A percentile compares a stretch with the other conserved stretches of the same genome.
These are phyloP conservation scores for Lodderomyces metapsilosis DNA, from an alignment of 1,139 yeast species.

Conservation along the genomic window DNA sequence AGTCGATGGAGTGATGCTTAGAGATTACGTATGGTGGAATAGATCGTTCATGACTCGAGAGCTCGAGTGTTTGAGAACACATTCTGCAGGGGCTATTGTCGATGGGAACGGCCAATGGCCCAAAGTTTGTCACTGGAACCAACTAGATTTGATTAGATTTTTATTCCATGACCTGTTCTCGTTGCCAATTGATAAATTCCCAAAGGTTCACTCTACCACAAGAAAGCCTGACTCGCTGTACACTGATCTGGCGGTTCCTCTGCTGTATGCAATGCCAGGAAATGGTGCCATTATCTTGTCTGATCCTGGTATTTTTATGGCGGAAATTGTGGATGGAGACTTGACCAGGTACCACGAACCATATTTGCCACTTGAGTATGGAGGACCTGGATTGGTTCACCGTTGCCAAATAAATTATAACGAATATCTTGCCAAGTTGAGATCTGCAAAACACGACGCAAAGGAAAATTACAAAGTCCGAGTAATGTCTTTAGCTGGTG, in stretches of 20 bases:
- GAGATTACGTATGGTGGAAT: slow-evolving; percentile 80
- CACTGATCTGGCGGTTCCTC: slow-evolving; percentile 24
- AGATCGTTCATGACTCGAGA: slow-evolving; percentile 81
- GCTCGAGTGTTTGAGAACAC: slow-evolving; percentile 48
- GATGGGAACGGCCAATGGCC: slow-evolving; percentile 57
- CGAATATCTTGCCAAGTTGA: slow-evolving; percentile 32
- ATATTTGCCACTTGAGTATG: slow-evolving; percentile 52
- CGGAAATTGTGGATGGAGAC: slow-evolving; percentile 66
- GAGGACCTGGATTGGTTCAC: slow-evolving; percentile 60
- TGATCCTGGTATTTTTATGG: slow-evolving; percentile 64
- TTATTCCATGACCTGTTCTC: slow-evolving; percentile 78
- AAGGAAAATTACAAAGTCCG: slow-evolving; percentile 46
- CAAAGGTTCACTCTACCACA: slow-evolving; percentile 29
- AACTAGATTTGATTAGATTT: slow-evolving; percentile 74
- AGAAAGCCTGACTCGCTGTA: slow-evolving; percentile 19
- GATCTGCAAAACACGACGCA: slow-evolving; percentile 28
- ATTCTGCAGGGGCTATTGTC: slow-evolving; percentile 41
- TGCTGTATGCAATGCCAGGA: slow-evolving; percentile 23
- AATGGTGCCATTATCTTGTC: slow-evolving; percentile 53
- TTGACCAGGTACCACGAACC: slow-evolving; percentile 63
- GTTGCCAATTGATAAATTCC: slow-evolving; percentile 59
- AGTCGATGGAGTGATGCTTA: slow-evolving; percentile 82
- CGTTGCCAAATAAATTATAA: slow-evolving; percentile 50
- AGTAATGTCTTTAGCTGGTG: slow-evolving; percentile 46
- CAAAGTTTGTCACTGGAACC: slow-evolving; percentile 73